Conservation (phyloP, 2,329 filamentous ascomycete species). For the Calonectria multiphialidica region DNA sequence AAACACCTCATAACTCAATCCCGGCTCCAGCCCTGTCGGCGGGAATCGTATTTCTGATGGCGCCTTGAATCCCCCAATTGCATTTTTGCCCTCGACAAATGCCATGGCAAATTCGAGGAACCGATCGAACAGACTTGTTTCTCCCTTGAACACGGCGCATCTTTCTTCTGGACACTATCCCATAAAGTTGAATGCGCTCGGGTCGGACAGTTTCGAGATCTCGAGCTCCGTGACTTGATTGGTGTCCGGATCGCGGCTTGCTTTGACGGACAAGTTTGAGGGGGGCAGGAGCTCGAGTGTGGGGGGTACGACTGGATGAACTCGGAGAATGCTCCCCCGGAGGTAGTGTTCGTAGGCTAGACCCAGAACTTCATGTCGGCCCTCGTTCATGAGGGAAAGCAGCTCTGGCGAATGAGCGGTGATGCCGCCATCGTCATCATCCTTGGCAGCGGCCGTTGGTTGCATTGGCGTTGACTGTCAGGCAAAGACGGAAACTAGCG, state of each 20-base stretch:
- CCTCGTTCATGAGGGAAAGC: slow-evolving; percentile 4
- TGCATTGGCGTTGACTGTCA: neutral
- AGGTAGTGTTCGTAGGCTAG: slow-evolving; percentile 34
- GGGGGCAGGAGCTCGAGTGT: slow-evolving; percentile 27
- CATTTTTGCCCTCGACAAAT: slow-evolving; percentile 9
- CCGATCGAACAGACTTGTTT: slow-evolving; percentile 28
- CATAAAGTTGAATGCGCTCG: slow-evolving; percentile 38
- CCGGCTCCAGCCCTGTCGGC: slow-evolving; percentile 31
- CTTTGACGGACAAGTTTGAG: slow-evolving; percentile 25
- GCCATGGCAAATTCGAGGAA: slow-evolving; percentile 35
- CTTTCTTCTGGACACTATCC: slow-evolving; percentile 30
- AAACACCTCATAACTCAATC: slow-evolving; percentile 38
- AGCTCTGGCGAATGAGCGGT: neutral
- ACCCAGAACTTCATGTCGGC: slow-evolving; percentile 21
- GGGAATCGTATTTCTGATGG: slow-evolving; percentile 34
- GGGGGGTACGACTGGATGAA: slow-evolving; percentile 9
- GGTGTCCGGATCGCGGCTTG: slow-evolving; percentile 18
- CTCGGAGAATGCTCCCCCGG: slow-evolving; percentile 11
- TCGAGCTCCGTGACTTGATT: slow-evolving; percentile 23
- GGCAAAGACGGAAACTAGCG: neutral
- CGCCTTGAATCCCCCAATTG: slow-evolving; percentile 28
- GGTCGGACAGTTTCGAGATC: slow-evolving; percentile 28
- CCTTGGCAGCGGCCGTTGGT: neutral
- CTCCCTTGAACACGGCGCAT: slow-evolving; percentile 40
- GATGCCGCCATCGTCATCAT: neutral